These are phyloP conservation scores for Sporothrix pallida DNA, from an alignment of 2,329 filamentous ascomycete species.

Conservation along the genomic window DNA sequence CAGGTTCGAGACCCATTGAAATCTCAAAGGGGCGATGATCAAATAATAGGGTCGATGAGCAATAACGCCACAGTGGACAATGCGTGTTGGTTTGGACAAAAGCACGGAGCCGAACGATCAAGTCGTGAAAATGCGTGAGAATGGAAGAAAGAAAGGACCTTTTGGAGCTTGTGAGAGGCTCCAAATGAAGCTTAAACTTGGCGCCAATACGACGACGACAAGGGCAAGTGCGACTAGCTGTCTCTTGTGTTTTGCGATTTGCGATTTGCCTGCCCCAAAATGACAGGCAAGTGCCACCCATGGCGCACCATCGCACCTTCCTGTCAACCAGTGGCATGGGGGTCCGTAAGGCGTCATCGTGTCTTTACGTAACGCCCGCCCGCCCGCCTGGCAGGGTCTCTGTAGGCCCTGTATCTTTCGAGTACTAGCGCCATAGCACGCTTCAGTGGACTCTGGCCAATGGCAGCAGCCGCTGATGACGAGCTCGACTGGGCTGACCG, in stretches of 20 bases:
- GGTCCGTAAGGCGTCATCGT: conserved; percentile 26
- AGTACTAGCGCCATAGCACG: too few relatives aligned
- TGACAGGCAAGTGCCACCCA: background rate
- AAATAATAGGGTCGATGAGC: conserved; percentile 21
- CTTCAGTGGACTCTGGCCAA: conserved; percentile 7
- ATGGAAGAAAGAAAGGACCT: background rate
- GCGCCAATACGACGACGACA: conserved; percentile 9
- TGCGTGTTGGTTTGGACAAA: background rate
- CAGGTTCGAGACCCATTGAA: too few relatives aligned
- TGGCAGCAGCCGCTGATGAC: conserved; percentile 27
- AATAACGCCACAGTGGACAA: conserved; percentile 16
- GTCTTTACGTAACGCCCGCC: conserved; percentile 23
- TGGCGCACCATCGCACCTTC: conserved; percentile 12
- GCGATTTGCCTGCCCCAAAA: background rate
- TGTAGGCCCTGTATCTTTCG: background rate
- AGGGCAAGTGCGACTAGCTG: background rate
- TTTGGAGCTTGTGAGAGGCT: background rate
- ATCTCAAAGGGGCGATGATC: background rate
- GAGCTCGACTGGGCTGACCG: conserved; percentile 17
- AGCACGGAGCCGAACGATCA: background rate
- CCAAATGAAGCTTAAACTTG: conserved; percentile 22
- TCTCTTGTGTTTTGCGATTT: background rate
- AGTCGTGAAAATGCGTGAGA: background rate
- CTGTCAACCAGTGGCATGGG: background rate
- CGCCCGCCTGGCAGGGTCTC: conserved; percentile 1